phyloP scores from a whole-genome alignment of 768 basidiomycete species.

The Tulasnella sp. region DNA sequence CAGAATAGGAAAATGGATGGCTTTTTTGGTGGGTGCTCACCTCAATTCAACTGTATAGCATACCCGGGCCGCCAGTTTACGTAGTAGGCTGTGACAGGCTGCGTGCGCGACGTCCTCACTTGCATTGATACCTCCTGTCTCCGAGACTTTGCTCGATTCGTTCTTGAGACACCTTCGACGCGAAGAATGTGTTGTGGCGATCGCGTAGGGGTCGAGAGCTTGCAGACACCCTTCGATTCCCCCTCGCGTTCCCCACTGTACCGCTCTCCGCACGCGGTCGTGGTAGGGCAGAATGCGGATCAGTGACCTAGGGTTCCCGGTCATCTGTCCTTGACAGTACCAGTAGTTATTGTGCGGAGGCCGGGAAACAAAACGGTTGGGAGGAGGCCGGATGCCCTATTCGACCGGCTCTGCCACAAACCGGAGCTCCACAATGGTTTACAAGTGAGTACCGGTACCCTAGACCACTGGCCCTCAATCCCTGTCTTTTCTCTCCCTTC shows the following conservation, averaged over 20 bases:
- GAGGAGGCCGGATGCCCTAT: neutral
- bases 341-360: neutral
- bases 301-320: neutral
- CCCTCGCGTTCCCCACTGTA: neutral
- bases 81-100: neutral
- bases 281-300: neutral
- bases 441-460: neutral
- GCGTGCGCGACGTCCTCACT: neutral
- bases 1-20: neutral
- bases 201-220: neutral
- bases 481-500: neutral
- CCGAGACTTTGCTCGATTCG: too few relatives aligned
- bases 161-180: neutral
- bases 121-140: neutral
- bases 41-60: neutral
- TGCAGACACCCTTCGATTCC: neutral
- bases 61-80: neutral
- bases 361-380: neutral
- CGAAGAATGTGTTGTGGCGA: neutral
- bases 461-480: neutral
- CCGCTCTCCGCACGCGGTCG: neutral
- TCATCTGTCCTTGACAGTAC: too few relatives aligned
- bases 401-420: neutral
- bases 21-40: neutral
- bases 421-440: neutral